Percentiles rank a stretch among this genome's conserved stretches.
These are phyloP conservation scores for Mucor mucedo DNA, from an alignment of 371 early-diverging fungal genomes.

Conservation along the genomic window DNA sequence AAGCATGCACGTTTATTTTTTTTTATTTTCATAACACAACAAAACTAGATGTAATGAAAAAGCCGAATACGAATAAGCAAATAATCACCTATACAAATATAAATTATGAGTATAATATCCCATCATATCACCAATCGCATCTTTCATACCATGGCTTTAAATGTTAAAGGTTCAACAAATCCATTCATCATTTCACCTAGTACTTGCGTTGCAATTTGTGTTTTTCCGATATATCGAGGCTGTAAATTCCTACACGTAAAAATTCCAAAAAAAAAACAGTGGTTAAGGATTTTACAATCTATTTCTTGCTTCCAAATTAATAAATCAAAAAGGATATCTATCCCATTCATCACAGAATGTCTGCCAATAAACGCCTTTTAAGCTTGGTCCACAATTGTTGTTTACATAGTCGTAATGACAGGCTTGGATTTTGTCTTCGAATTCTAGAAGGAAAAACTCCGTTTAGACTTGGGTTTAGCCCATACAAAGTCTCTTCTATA, in stretches of 20 bases:
- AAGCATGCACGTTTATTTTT: background rate
- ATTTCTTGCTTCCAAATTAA: too few relatives aligned
- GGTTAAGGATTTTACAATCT: too few relatives aligned
- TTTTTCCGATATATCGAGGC: slow-evolving; percentile 1
- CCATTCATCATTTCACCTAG: slow-evolving; percentile 28
- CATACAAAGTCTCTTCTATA: too few relatives aligned
- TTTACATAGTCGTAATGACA: slow-evolving; percentile 17
- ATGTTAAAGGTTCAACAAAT: slow-evolving; percentile 20
- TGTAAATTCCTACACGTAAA: slow-evolving; percentile 17
- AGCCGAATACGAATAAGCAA: slow-evolving; percentile 11
- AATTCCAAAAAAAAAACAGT: too few relatives aligned
- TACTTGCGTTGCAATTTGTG: slow-evolving; percentile 20
- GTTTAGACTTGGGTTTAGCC: too few relatives aligned
- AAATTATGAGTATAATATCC: background rate
- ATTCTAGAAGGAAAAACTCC: background rate
- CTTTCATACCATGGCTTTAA: slow-evolving; percentile 26
- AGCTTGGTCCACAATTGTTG: slow-evolving; percentile 23
- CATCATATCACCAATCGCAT: too few relatives aligned
- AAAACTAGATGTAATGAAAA: slow-evolving; percentile 19
- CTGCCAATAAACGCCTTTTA: slow-evolving; percentile 18
- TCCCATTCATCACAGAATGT: slow-evolving; percentile 28
- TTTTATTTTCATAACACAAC: background rate
- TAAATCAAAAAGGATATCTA: slow-evolving; percentile 17
- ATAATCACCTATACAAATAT: slow-evolving; percentile 10
- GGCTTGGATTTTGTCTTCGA: slow-evolving; percentile 8